Conservation (phyloP, 192 early-diverging fungal species). For the Glomus cerebriforme region DNA sequence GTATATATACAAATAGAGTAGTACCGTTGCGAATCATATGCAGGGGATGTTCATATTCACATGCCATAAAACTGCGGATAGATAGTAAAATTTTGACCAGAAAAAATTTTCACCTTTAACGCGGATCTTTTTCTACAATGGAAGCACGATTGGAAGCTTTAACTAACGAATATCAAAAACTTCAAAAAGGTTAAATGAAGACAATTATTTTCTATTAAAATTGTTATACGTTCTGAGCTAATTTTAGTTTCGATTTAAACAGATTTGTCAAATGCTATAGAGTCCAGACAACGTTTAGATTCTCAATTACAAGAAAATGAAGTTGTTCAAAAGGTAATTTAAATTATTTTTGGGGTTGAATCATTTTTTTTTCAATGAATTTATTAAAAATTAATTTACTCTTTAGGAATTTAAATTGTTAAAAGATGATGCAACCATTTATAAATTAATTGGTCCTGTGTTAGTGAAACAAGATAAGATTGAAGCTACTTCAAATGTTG, state of each 20-base stretch:
- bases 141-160: slow-evolving; percentile 2
- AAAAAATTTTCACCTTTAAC: too few relatives aligned
- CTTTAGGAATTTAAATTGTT: slow-evolving; percentile 85
- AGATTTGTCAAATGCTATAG: slow-evolving; percentile 79
- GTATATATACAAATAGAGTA: too few relatives aligned
- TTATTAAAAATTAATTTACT: slow-evolving; percentile 1
- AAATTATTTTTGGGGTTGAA: not conserved
- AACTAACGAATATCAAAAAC: slow-evolving; percentile 15
- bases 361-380: slow-evolving; percentile 14
- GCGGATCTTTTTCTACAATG: not conserved
- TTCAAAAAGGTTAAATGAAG: slow-evolving; percentile 20
- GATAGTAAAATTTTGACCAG: too few relatives aligned
- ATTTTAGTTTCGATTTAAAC: not conserved
- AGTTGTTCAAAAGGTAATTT: slow-evolving; percentile 77
- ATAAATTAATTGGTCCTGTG: slow-evolving; percentile 96
- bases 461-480: slow-evolving; percentile 88
- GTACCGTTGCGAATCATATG: too few relatives aligned
- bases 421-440: slow-evolving; percentile 81
- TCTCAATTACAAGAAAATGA: slow-evolving; percentile 98
- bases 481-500: slow-evolving; percentile 87
- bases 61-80: too few relatives aligned
- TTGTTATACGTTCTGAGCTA: not conserved
- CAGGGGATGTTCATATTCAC: too few relatives aligned
- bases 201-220: not conserved
- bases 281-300: slow-evolving; percentile 80